Evolutionary conservation across 2,329 filamentous ascomycete genomes (phyloP), one percentile per base, ranked within the genome.

Genomic region (Onygenales sp.): DNA sequence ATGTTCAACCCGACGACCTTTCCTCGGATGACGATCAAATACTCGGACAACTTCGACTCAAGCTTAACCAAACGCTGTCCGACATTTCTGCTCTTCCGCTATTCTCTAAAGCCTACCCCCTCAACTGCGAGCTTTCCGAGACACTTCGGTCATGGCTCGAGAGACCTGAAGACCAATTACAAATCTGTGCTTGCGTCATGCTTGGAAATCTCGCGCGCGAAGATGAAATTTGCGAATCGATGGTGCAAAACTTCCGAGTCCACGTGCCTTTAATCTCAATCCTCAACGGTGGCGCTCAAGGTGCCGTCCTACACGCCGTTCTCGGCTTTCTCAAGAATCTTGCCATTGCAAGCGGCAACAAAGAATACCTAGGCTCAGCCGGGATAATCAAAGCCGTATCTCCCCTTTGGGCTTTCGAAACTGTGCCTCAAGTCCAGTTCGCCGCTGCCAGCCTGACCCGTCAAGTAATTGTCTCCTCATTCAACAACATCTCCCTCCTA

Each of bases 321-420:
- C 66, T 75, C 9, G 72, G 74, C 6, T 74, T 76, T 46, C 59
- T 77, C 42, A 77, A 76, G 54, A 77, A 77, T 53, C 62, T 77
- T 8, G 70, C 72, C 7, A 72, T 76, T 50, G 66, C 72, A 17
- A 63, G 66, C 41, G 62, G 70, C n/a, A 74, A 77, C 55, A 67
- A 68, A 48, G 54, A 62, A 36, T 56, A 58, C 43, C 60, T 77
- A 21, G 71, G 68, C 7, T 62, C 68, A 36, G 68, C 69, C 17
- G 71, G 68, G 11, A 65, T 70, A 14, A 64, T 75, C 33, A 62
- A 66, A 54, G 66, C 68, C 6, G 58, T 73, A 27, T 68, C 70
- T 33, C 63, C 61, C 17, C 57, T 74, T 45, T 73, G 72, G 68
- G 62, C 58, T 6, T 69, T 70, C 54, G 69, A 74, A 38, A 69